phyloP scores from a whole-genome alignment of 2,329 filamentous ascomycete species.

The Hysterium pulicare region DNA sequence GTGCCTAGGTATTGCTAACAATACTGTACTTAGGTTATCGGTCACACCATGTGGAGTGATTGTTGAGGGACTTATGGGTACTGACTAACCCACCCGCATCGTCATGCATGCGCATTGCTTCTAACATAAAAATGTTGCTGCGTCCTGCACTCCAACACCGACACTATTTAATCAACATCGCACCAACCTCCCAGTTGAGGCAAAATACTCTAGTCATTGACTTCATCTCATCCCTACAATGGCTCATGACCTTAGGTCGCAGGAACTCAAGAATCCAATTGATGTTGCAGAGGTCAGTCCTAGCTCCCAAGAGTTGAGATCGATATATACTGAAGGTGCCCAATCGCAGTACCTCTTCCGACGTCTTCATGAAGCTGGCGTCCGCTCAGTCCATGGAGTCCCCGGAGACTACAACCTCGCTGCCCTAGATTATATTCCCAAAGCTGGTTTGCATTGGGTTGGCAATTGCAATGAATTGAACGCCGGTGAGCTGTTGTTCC shows the following conservation, averaged over 20 bases:
- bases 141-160: no score
- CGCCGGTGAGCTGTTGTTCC: conserved; percentile 40
- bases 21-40: no score
- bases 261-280: conserved; percentile 42
- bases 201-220: no score
- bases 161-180: no score
- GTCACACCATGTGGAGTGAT: no score
- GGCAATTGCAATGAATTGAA: conserved; percentile 63
- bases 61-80: no score
- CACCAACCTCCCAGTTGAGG: no score
- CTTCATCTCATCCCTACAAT: no score
- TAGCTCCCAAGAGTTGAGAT: background rate
- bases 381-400: conserved; percentile 50
- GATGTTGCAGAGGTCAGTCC: conserved; percentile 55
- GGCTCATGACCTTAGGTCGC: conserved; percentile 42
- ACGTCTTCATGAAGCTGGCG: conserved; percentile 48
- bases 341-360: conserved; percentile 48
- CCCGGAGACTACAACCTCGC: conserved; percentile 50
- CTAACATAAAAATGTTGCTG: no score
- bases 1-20: no score
- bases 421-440: conserved; percentile 56
- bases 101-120: no score
- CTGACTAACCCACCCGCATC: no score
- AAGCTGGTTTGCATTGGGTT: conserved; percentile 55
- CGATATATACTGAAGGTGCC: background rate